Percentiles rank a stretch among this genome's conserved stretches.
Evolutionary conservation across 2,329 filamentous ascomycete species (phyloP).

Genomic region (Talaromyces islandicus): DNA sequence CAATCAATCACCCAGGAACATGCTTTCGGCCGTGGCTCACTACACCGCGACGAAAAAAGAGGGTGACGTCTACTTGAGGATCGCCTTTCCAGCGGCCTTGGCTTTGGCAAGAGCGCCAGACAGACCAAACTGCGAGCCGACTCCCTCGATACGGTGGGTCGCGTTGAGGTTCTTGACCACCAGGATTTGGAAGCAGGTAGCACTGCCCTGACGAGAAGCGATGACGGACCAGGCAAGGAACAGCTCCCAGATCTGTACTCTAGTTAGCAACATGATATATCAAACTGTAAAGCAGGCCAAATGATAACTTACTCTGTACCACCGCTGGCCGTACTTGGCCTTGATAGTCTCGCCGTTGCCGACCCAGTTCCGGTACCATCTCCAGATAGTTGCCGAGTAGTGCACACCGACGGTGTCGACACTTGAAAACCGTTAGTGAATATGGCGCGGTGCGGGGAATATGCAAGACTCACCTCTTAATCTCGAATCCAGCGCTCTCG

Average conservation of each 20-base stretch:
- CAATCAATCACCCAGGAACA: background rate
- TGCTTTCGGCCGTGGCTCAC: background rate
- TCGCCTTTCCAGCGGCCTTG: background rate
- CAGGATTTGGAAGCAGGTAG: conserved; percentile 81
- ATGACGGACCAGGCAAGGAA: conserved; percentile 84
- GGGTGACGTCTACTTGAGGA: background rate
- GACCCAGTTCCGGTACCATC: conserved; percentile 98
- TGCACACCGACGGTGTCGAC: conserved; percentile 93
- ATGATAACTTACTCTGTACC: conserved; percentile 92
- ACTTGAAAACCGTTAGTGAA: background rate
- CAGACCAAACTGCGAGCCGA: conserved; percentile 63
- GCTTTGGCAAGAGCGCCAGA: conserved; percentile 46
- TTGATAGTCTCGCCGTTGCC: conserved; percentile 86
- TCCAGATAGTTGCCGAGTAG: conserved; percentile 93
- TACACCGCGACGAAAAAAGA: background rate
- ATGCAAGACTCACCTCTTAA: conserved; percentile 60
- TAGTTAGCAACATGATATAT: too few relatives aligned
- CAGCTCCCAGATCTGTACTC: conserved; percentile 74
- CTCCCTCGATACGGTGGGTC: conserved; percentile 71
- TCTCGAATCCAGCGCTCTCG: conserved; percentile 79
- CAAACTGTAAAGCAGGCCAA: too few relatives aligned
- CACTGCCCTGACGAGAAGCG: conserved; percentile 72
- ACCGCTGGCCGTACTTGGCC: conserved; percentile 88
- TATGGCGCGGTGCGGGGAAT: too few relatives aligned
- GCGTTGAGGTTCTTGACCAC: conserved; percentile 87